Evolutionary conservation across 1,139 yeast species (phyloP).

Genomic region (Taiozyma onychis): DNA sequence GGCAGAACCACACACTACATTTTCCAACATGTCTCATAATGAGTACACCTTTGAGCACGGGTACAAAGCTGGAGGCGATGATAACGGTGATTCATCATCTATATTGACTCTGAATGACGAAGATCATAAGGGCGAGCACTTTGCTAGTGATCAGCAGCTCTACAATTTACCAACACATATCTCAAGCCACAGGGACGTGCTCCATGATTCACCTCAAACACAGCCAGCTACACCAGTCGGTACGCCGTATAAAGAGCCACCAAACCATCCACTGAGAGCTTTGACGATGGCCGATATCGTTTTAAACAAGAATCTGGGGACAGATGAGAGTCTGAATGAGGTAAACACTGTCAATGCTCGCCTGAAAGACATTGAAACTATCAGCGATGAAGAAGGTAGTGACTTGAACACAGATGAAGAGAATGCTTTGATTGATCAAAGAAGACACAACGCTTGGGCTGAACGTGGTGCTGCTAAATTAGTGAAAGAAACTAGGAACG

Average conservation of each 20-base stretch:
- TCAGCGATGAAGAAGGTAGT: conserved; percentile 5
- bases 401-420: conserved; percentile 1
- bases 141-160: conserved; percentile 1
- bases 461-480: conserved; percentile 48
- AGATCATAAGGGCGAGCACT: neutral
- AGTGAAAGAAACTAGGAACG: conserved; percentile 38
- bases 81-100: conserved; percentile 11
- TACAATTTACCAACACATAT: conserved; percentile 21
- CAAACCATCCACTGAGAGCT: conserved; percentile 22
- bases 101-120: conserved; percentile 16
- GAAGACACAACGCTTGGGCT: conserved; percentile 15
- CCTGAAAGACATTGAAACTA: neutral
- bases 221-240: conserved; percentile 22
- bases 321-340: conserved; percentile 17
- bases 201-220: conserved; percentile 7
- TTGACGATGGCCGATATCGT: conserved; percentile 20
- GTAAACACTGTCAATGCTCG: conserved; percentile 7
- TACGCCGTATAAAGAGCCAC: conserved; percentile 17
- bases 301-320: conserved; percentile 19
- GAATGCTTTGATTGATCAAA: neutral
- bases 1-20: neutral
- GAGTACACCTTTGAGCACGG: conserved; percentile 11
- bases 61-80: neutral
- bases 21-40: conserved; percentile 14
- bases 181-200: conserved; percentile 17